Base-by-base conservation (phyloP, 108 stramenopile species). In the Skeletonema costatum region DNA sequence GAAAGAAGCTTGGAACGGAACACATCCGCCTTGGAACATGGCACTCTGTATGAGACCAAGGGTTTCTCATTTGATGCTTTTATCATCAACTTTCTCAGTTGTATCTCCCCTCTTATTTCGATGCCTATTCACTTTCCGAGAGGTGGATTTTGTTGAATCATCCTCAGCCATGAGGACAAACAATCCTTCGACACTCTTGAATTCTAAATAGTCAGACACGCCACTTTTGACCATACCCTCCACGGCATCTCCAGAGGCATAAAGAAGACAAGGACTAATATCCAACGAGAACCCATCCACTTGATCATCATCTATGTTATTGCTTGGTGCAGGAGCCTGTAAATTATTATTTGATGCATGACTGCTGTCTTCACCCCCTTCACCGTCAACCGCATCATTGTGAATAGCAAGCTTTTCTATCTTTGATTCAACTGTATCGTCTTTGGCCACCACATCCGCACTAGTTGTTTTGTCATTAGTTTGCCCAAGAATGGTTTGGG, bases 121-220 rank as follows among this genome's bases (percentile, higher is more conserved):
- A 53, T 53, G 19, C 38, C 35, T 67, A 16, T 33, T 66, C 30
- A 33, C 13, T 36, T 29, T 69, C 61, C 8, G 29, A 10, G 72
- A 63, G n/a, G 59, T 64, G 21, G 21, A 72, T 51, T 19, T 71
- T 0, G 17, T 21, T 42, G 50, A 30, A 32, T 80, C 46, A 21
- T 70, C 64, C 79, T 85, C 60, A 56, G 66, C 85, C 75, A 69
- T 84, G 10, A 87, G 68, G 21, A 90, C 78, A 69, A 79, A 64
- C 64, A 94, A 67, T 12, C 89, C 93, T 68, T 95, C 85, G 0
- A 95, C 42, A 60, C 85, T 77, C 76, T 95, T 92, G 73, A 96
- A 97, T 64, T 97, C 95, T 31, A 96, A 78, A 73, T 97, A 96
- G 13, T 94, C 92, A 30, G 92, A 81, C 17, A 97, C 97, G 56